phyloP scores from a whole-genome alignment of 768 basidiomycete species.

The Clavaria fumosa region DNA sequence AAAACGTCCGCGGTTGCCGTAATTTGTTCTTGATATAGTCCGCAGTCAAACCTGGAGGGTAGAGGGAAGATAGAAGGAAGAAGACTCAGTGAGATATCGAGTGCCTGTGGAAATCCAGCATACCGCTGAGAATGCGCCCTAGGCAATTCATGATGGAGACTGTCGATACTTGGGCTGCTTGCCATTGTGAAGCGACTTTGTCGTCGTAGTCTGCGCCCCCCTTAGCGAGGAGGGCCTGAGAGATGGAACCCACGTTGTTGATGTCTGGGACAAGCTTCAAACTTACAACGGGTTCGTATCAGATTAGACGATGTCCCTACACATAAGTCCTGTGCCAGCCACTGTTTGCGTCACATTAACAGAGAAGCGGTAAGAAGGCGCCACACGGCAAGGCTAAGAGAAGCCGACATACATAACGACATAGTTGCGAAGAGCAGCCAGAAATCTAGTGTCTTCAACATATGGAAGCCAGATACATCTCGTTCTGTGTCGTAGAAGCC shows the following conservation, averaged over 20 bases:
- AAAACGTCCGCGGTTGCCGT: slow-evolving; percentile 49
- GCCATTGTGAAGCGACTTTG: slow-evolving; percentile 54
- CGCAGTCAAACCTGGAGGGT: slow-evolving; percentile 41
- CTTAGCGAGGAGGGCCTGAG: slow-evolving; percentile 52
- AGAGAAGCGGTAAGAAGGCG: slow-evolving; percentile 17
- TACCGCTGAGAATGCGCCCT: slow-evolving; percentile 68
- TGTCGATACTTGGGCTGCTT: slow-evolving; percentile 72
- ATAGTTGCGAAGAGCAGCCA: slow-evolving; percentile 30
- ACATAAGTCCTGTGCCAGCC: slow-evolving; percentile 66
- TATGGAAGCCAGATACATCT: slow-evolving; percentile 13
- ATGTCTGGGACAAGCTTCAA: slow-evolving; percentile 33
- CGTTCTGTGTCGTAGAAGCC: slow-evolving; percentile 5
- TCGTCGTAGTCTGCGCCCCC: slow-evolving; percentile 49
- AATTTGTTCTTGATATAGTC: slow-evolving; percentile 46
- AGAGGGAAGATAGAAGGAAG: not conserved
- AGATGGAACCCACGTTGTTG: slow-evolving; percentile 65
- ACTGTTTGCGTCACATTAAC: slow-evolving; percentile 21
- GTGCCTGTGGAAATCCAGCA: slow-evolving; percentile 2
- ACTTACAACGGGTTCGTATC: not conserved
- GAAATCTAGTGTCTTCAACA: slow-evolving; percentile 14
- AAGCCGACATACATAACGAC: slow-evolving; percentile 33
- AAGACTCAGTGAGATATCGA: not conserved
- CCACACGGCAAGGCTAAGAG: slow-evolving; percentile 14
- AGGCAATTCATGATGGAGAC: slow-evolving; percentile 70
- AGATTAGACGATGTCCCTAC: slow-evolving; percentile 22